These are phyloP conservation scores for Termitomyces sp. DNA, from an alignment of 768 basidiomycete genomes.

Conservation along the genomic window DNA sequence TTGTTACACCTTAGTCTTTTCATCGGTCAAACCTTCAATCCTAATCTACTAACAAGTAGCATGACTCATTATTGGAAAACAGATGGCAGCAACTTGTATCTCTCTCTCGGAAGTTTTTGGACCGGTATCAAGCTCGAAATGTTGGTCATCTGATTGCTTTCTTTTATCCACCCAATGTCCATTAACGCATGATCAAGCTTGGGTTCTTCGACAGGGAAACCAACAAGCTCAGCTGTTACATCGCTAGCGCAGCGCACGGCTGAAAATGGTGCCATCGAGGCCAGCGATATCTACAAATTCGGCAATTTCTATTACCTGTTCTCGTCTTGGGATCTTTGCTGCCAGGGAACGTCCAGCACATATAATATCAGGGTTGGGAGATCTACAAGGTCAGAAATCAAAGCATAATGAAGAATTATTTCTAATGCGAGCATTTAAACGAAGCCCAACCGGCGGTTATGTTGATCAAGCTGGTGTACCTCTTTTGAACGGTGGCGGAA, in stretches of 20 bases:
- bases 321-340: slow-evolving; percentile 50
- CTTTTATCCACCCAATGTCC: not conserved
- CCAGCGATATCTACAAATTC: slow-evolving; percentile 37
- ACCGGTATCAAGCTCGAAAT: slow-evolving; percentile 39
- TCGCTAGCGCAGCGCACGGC: slow-evolving; percentile 41
- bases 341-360: slow-evolving; percentile 42
- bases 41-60: not conserved
- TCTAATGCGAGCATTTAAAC: not conserved
- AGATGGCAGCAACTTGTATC: slow-evolving; percentile 34
- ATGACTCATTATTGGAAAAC: not conserved
- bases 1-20: not conserved
- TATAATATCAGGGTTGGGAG: slow-evolving; percentile 59
- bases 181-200: slow-evolving; percentile 18
- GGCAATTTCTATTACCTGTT: slow-evolving; percentile 49
- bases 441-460: slow-evolving; percentile 38
- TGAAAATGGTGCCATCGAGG: slow-evolving; percentile 42
- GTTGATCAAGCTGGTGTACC: slow-evolving; percentile 41
- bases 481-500: slow-evolving; percentile 44
- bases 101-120: slow-evolving; percentile 53
- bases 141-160: not conserved
- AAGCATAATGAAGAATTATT: not conserved
- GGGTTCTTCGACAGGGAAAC: slow-evolving; percentile 35
- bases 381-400: slow-evolving; percentile 27
- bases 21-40: not conserved
- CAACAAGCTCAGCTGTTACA: slow-evolving; percentile 29